Evolutionary conservation across 352 stramenopile genomes (phyloP), one percentile per base, ranked within the genome.

Genomic region (Globisporangium emineosum): DNA sequence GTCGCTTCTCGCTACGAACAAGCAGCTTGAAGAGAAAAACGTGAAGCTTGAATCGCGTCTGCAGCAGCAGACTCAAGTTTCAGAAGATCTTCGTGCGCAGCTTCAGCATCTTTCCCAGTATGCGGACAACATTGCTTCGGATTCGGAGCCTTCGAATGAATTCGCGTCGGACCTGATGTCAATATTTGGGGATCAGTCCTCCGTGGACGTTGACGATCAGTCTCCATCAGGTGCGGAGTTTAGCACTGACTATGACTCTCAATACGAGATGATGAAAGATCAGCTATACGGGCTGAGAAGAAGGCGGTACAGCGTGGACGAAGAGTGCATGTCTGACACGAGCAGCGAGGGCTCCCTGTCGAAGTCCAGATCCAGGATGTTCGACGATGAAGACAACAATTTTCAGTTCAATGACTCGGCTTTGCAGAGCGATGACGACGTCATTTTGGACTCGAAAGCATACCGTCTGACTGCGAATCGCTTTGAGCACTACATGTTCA

Each of bases 101-200:
- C 71, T 92, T 9, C 81, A 89, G 66, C 84, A 90, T 56, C 60
- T 90, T 40, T 89, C 83, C 32, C 69, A 86, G 67, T 90, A 90
- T 60, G 86, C 78, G 8, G 83, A 88, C 60, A 89, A 84, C 15
- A 49, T 88, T 21, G 83, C 89, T 32, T 71, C 71, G 37, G 77
- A 77, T 56, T 88, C 79, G n/a, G 78, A 88, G 54, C 73, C 75
- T 25, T 77, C 72, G 21, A 74, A 71, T 51, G 77, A 83, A 53
- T 86, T 80, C 62, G 75, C 64, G 35, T 82, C 78, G 32, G 78
- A 86, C 29, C 21, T 82, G 21, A 81, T 75, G 53, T 86, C 76
- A 3, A 60, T 83, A 35, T 83, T 79, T 65, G 74, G 67, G 21
- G 73, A 82, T 42, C 71, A 84, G 35, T 72, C 68, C 27, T 68